Evolutionary conservation across 108 stramenopile genomes (phyloP).

Genomic region (Poteriospumella lacustris): DNA sequence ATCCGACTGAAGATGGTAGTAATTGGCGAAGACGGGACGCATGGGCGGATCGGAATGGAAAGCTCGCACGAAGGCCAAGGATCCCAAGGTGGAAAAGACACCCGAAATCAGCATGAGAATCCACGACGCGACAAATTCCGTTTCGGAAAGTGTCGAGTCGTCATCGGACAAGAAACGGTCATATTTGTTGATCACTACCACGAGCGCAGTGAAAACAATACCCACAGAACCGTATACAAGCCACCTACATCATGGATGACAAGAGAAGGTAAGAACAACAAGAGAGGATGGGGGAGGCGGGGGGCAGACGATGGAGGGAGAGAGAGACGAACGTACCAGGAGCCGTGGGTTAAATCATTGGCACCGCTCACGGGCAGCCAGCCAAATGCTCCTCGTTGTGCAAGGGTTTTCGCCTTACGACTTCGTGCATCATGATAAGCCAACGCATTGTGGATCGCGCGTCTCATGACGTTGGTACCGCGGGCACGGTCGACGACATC

Average conservation of each 20-base stretch:
- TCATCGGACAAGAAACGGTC: background rate
- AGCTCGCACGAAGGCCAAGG: slow-evolving; percentile 23
- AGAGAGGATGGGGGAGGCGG: background rate
- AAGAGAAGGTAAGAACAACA: background rate
- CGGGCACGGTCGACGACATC: background rate
- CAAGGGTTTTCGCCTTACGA: background rate
- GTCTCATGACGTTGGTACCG: background rate
- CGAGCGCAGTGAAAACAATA: background rate
- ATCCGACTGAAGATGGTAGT: background rate
- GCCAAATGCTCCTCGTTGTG: background rate
- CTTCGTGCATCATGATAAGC: background rate
- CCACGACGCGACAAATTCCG: background rate
- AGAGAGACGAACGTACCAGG: background rate
- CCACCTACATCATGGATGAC: background rate
- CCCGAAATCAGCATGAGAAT: background rate
- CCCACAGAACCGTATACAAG: background rate
- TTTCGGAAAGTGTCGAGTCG: background rate
- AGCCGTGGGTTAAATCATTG: slow-evolving; percentile 26
- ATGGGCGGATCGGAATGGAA: slow-evolving; percentile 12
- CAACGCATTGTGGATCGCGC: background rate
- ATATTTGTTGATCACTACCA: slow-evolving; percentile 2
- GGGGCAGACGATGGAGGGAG: background rate
- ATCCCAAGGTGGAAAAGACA: slow-evolving; percentile 17
- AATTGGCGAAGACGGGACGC: slow-evolving; percentile 15
- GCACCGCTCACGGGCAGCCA: background rate